Evolutionary conservation across 1,284 basidiomycete genomes (phyloP), one percentile per base, ranked within the genome.

Genomic region (Puccinia sorghi): DNA sequence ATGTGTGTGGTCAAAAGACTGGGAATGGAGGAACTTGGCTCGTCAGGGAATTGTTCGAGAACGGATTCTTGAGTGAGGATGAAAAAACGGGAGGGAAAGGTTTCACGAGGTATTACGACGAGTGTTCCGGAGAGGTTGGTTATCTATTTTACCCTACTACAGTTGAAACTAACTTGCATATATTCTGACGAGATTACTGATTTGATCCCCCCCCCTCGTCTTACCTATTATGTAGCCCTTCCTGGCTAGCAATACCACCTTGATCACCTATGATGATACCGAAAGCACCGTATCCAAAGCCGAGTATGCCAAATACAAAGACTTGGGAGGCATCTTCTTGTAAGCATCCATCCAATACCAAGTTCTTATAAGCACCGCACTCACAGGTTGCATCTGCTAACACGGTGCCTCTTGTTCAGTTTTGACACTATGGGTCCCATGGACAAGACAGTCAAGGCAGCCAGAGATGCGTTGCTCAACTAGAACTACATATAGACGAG

Each of bases 301-400:
- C 3, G 25, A 46, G 25, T 78, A 54, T 20, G 75, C 66, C 5
- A 70, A 67, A 48, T 41, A 39, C 46, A 43, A 66, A 32, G 41
- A 39, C 20, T 57, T 70, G 8, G 54, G 50, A 15, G 75, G 75
- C n/a, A 48, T 78, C 39, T 70, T 43, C 64, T 78, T 78, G 75
- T 78, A 32, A 78, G 75, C 39, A 15, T 50, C 3, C 25, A 5
- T 27, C 25, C 22, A 57, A 20, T 11, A 9, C 25, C 56, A 25
- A 17, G 27, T 61, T 48, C 13, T 20, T 20, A 22, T 2, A 66
- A 25, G 20, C 48, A 8, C 11, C 22, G 9, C 20, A 50, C 48
- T 32, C 39, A 20, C 22, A 32, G 54, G 3, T 37, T 37, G 46
- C n/a, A n/a, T n/a, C 8, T 39, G 4, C 13, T 54, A 46, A 46